Evolutionary conservation across 106 monocot genomes (phyloP), one percentile per base, ranked within the genome.

Genomic region (Platanthera guangdongensis): DNA sequence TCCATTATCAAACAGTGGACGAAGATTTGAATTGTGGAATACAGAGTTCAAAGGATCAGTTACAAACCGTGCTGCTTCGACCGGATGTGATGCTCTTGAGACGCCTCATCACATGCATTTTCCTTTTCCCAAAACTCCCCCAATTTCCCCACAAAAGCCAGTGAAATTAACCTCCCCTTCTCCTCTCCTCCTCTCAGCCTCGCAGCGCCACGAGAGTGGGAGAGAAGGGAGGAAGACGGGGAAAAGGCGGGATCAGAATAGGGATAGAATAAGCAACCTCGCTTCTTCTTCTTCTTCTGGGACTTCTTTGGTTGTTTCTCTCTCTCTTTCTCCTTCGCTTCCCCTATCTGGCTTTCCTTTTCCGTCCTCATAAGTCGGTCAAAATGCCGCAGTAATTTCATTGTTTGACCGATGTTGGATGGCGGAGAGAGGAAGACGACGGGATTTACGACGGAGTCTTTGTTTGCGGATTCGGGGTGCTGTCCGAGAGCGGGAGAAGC

Each of bases 41-140:
- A 71, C 7, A 71, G 15, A 1, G 2, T 14, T 68, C 68, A 1
- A 1, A 48, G 47, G 70, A 71, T 48, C n/a, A 46, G 70, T 51
- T 50, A 46, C 49, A 72, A 51, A 51, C 51, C 14, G 14, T 51
- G 10, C 16, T 51, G 46, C 68, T 65, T n/a, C 79, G 51, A 15
- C 83, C 79, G 65, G 79, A 83, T 32, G 83, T 68, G 59, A 83
- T 79, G 83, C 83, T 83, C 62, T 79, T 83, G 16, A 83, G 15
- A 2, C 79, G 59, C 83, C 83, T 67, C 78, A 83, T 79, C 68
- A 83, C 52, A 75, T 83, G 52, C 83, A 78, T 79, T 7, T 30
- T 67, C 69, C 32, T 21, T 53, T 39, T 62, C 22, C 62, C 57
- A 76, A 75, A 57, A 57, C 5, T 67, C 59, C 22, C 8, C 19